Evolutionary conservation across 805 yeast species (phyloP).

Genomic region (Candida silvatica): DNA sequence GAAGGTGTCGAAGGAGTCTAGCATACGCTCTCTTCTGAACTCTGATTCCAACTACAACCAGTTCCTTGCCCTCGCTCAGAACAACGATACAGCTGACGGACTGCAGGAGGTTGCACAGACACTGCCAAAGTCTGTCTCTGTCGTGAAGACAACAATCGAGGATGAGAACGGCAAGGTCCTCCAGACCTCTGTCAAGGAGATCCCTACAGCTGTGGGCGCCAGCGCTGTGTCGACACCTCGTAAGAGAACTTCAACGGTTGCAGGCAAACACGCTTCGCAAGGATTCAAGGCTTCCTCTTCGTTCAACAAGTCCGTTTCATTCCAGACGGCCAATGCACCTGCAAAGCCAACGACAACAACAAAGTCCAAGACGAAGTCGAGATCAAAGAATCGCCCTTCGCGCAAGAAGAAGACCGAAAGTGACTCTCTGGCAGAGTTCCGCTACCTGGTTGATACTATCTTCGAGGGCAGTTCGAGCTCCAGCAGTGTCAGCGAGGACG

Average conservation of each 20-base stretch:
- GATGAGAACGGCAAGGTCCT: slow-evolving; percentile 24
- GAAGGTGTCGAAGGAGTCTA: too few relatives aligned
- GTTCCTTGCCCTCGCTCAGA: too few relatives aligned
- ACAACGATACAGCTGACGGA: too few relatives aligned
- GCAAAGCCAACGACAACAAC: too few relatives aligned
- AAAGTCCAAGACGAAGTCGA: too few relatives aligned
- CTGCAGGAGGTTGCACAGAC: too few relatives aligned
- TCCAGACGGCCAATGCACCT: slow-evolving; percentile 20
- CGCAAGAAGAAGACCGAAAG: neutral
- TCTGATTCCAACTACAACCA: too few relatives aligned
- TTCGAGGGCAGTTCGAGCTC: slow-evolving; percentile 18
- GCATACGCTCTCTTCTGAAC: too few relatives aligned
- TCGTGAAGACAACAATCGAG: slow-evolving; percentile 24
- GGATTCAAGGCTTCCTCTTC: slow-evolving; percentile 34
- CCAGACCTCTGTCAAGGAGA: slow-evolving; percentile 21
- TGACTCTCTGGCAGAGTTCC: slow-evolving; percentile 18
- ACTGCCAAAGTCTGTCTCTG: slow-evolving; percentile 18
- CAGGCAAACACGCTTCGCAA: neutral
- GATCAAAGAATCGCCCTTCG: slow-evolving; percentile 4
- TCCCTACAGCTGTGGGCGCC: slow-evolving; percentile 16
- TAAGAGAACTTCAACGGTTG: neutral
- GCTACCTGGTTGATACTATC: slow-evolving; percentile 23
- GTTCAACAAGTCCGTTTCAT: slow-evolving; percentile 40
- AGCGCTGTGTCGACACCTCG: neutral
- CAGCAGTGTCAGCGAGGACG: too few relatives aligned